Conservation (phyloP, 495 filamentous ascomycete genomes). For the Podospora sp. region DNA sequence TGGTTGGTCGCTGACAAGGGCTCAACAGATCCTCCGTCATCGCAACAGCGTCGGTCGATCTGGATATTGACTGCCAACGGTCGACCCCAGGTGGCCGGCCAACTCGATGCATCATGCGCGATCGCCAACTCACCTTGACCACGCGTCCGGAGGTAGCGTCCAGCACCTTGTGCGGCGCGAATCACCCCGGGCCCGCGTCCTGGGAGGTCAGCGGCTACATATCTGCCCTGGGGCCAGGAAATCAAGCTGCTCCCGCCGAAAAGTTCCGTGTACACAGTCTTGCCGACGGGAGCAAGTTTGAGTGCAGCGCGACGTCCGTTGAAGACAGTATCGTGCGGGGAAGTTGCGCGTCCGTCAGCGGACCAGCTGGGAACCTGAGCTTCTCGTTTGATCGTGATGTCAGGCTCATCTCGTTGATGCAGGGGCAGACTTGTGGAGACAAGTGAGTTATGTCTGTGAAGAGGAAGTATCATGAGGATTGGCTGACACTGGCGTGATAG, state of each 20-base stretch:
- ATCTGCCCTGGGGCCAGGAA: not conserved
- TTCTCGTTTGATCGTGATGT: not conserved
- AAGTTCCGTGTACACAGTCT: not conserved
- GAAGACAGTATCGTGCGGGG: not conserved
- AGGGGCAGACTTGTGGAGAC: not conserved
- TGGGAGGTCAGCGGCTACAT: slow-evolving; percentile 2
- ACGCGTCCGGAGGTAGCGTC: not conserved
- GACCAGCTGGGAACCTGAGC: not conserved
- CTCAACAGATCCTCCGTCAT: not conserved
- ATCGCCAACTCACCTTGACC: not conserved
- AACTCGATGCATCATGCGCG: not conserved
- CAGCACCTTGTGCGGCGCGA: not conserved
- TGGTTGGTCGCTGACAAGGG: not conserved
- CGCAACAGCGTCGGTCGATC: not conserved
- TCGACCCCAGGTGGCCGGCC: not conserved
- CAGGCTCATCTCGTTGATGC: not conserved
- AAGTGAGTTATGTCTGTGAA: too few species aligned
- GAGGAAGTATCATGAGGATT: too few species aligned
- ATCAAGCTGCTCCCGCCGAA: not conserved
- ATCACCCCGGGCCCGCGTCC: not conserved
- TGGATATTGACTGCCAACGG: slow-evolving; percentile 5
- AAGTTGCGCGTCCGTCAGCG: not conserved
- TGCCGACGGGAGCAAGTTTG: not conserved
- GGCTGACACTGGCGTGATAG: not conserved
- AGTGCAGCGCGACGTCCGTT: not conserved